Evolutionary conservation across 768 basidiomycete genomes (phyloP), one percentile per base, ranked within the genome.

Genomic region (Rhizopogon vesiculosus): DNA sequence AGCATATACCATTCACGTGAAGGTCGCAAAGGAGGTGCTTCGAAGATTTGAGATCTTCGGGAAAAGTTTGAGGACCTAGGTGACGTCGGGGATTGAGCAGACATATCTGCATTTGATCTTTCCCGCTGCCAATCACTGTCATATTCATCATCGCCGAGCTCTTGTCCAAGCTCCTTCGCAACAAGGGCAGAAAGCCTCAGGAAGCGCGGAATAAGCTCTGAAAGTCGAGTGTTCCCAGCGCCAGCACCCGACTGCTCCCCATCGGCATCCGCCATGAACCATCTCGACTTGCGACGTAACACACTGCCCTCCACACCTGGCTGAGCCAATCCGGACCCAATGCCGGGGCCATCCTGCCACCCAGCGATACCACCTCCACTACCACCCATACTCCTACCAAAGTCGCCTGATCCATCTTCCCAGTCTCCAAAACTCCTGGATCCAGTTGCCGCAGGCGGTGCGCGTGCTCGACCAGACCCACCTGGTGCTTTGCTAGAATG

Each of bases 1-100:
- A 95, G 77, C 71, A 87, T 77, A 68, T 92, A 94, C 92, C 92
- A 94, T 59, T 85, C 83, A 25, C 80, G 72, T 28, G 89, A 86
- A 0, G 91, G 91, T 2, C 77, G 75, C 35, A 89, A 68, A 0
- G 86, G 84, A n/a, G 71, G 63, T 5, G 74, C 75, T 43, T 77
- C 77, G 56, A 73, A 66, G 5, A 67, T 67, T 41, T 68, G 71
- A 38, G 67, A 54, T 53, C 67, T 62, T 22, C 64, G 64, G 40
- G 53, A 43, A 0, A 53, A 56, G 7, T 53, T 18, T 8, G 62
- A 45, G 4, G 60, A 53, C 2, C 43, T 54, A 19, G 69, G 57
- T 19, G 62, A 59, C 9, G 39, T 38, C 0, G 61, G 60, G 1
- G 62, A 56, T 7, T 18, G 38, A 4, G 59, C 57, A 33, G 45